Base-by-base conservation (phyloP, 306 rosid species). In the Dryas alaskensis region DNA sequence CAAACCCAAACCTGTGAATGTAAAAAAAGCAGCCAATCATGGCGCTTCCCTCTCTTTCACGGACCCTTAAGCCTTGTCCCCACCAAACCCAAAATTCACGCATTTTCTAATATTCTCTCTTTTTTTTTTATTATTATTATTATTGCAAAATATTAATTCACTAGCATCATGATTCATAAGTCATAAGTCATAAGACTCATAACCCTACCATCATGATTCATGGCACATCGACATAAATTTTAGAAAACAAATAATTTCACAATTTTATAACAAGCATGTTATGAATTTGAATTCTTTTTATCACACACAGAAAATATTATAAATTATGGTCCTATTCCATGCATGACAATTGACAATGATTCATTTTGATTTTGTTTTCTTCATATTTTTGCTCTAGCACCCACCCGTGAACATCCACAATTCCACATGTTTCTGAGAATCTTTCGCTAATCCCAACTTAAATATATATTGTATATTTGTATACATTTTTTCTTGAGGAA, bases 401-500 rank as follows among this genome's bases (percentile, higher is more conserved):
- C 16, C 74, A 53, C 67, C 47, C 60, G 76, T 60, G 76, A 59
- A 59, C 37, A 22, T 22, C 22, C 22, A 22, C 50, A 45, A n/a
- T 22, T 22, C 16, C 76, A 72, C 67, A 8, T 72, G 76, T 3
- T 2, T 16, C 13, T 72, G 11, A 31, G 49, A 45, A 72, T 72
- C 67, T 22, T 45, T 17, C 76, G 1, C 76, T 27, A 16, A 72
- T 72, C 76, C 76, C 68, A 9, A 47, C 6, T 17, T 17, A 54
- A 19, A 16, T 11, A 17, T 37, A 22, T 57, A 57, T 31, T 22
- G 22, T 22, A 22, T 22, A 22, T 22, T 22, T 22, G 22, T 22
- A 22, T 22, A 22, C 22, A 22, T 22, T 22, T 22, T 22, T 22
- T 22, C 22, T 22, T 22, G 22, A 22, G 22, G 22, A 22, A 22